A percentile compares a stretch with the other conserved stretches of the same genome.
Evolutionary conservation across 306 rosid species (phyloP).

Genomic region (Medicago ruthenica): DNA sequence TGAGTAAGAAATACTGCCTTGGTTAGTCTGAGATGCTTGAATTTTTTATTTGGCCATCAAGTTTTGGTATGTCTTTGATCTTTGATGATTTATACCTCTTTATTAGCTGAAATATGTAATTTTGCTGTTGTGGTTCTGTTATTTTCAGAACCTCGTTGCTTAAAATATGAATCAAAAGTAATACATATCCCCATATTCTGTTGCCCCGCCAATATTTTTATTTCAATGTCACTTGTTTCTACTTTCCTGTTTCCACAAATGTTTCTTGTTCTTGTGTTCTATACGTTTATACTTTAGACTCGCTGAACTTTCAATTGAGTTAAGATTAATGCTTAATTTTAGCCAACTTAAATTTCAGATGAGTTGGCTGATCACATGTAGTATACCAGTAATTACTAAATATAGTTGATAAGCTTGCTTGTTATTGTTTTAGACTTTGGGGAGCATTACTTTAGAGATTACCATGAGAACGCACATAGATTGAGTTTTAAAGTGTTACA

Average conservation of each 20-base stretch:
- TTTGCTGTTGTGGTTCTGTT: neutral
- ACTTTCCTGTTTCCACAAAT: neutral
- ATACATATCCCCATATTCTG: neutral
- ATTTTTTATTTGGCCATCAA: neutral
- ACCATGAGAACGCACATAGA: neutral
- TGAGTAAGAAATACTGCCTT: conserved; percentile 7
- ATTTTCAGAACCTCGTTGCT: neutral
- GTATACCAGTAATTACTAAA: neutral
- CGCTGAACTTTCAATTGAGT: neutral
- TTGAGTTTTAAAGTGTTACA: neutral
- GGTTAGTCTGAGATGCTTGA: conserved; percentile 7
- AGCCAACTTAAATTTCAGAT: too few relatives aligned
- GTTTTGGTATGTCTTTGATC: neutral
- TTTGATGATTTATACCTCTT: neutral
- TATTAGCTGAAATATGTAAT: neutral
- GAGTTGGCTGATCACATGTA: neutral
- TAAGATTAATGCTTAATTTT: neutral
- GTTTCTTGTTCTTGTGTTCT: neutral
- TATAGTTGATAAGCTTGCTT: too few relatives aligned
- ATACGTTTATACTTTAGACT: neutral
- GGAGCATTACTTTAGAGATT: too few relatives aligned
- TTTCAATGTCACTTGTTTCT: neutral
- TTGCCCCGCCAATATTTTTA: neutral
- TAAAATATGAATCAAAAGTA: conserved; percentile 4
- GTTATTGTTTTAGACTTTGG: too few relatives aligned